Conservation (phyloP, 2,329 filamentous ascomycete genomes). For the Trichophyton verrucosum region DNA sequence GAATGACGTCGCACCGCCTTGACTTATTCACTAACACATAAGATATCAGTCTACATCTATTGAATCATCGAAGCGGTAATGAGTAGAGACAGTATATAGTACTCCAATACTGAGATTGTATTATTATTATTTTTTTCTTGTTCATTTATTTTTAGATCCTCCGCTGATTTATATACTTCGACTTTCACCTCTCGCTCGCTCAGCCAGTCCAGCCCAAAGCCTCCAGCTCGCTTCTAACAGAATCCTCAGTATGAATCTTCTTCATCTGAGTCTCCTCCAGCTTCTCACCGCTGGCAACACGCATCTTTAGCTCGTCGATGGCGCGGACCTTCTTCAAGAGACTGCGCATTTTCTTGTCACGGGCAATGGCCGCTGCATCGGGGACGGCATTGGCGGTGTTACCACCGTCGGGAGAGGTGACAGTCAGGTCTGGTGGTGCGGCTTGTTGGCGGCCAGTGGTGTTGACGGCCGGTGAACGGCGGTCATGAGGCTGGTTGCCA, state of each 20-base stretch:
- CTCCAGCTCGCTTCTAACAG: slow-evolving; percentile 73
- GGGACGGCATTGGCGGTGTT: slow-evolving; percentile 18
- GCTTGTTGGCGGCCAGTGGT: slow-evolving; percentile 21
- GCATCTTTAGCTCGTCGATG: slow-evolving; percentile 97
- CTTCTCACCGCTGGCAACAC: slow-evolving; percentile 86
- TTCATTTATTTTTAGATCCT: background rate
- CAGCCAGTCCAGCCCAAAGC: slow-evolving; percentile 40
- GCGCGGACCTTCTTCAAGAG: slow-evolving; percentile 95
- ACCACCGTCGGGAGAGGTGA: slow-evolving; percentile 15
- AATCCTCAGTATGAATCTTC: slow-evolving; percentile 84
- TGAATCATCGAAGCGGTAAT: background rate
- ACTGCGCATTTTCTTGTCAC: slow-evolving; percentile 87
- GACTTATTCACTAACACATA: no score
- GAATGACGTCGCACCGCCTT: no score
- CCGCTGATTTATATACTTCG: background rate
- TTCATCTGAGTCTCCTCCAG: slow-evolving; percentile 96
- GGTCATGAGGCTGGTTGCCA: slow-evolving; percentile 6
- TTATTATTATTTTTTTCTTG: background rate
- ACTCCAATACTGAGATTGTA: background rate
- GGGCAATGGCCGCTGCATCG: slow-evolving; percentile 24
- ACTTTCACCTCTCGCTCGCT: background rate
- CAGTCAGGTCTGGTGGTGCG: slow-evolving; percentile 22
- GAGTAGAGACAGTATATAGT: background rate
- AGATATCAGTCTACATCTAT: background rate
- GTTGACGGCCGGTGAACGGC: slow-evolving; percentile 13